Base-by-base conservation (phyloP, 2,329 filamentous ascomycete genomes). In the Microsporum audouinii region DNA sequence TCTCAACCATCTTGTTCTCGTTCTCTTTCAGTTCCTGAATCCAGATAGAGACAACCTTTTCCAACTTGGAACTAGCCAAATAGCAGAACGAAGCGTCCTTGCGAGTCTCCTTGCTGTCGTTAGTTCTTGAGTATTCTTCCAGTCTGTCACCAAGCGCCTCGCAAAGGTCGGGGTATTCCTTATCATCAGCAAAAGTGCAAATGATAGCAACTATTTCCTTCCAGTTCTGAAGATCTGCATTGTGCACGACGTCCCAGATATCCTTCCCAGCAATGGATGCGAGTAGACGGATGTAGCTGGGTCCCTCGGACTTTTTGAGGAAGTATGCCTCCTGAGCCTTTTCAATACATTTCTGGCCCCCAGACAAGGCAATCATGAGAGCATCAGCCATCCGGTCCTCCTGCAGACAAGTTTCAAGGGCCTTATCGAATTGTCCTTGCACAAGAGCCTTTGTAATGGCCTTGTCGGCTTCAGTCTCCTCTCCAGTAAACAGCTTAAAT, bases 61-160 rank as follows among this genome's bases (percentile, higher is more conserved):
- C 92, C 3, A 99, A 81, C 77, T 96, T 97, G 17, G 92, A 95
- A 63, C 94, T 92, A 51, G 92, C 91, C 63, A 99, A 79, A 75
- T 91, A 99, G 76, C 95, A 99, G 82, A 99, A 95, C 0, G 90
- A 91, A 38, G 94, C 94, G 73, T 99, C 89, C 72, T 95, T 92
- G 64, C 89, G 83, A 58, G 78, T 74, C 57, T 76, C 75, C 63
- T 76, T 72, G 43, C 86, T 82, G 27, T 83, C 83, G n/a, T 78
- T 78, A 41, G 68, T 72, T 56, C 78, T 76, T 55, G 82, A 76
- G 29, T 82, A 78, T 70, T 96, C 92, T 65, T 89, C 82, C 45
- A 99, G 84, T 34, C 95, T 85, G 73, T 99, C 95, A 67, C 94
- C 94, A 27, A 99, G 83, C 34, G 90, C 89, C 73, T 99, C 94